Percentiles rank a stretch among this genome's conserved stretches.
Evolutionary conservation across 345 rosid species (phyloP).

Genomic region (Linum lewisii): DNA sequence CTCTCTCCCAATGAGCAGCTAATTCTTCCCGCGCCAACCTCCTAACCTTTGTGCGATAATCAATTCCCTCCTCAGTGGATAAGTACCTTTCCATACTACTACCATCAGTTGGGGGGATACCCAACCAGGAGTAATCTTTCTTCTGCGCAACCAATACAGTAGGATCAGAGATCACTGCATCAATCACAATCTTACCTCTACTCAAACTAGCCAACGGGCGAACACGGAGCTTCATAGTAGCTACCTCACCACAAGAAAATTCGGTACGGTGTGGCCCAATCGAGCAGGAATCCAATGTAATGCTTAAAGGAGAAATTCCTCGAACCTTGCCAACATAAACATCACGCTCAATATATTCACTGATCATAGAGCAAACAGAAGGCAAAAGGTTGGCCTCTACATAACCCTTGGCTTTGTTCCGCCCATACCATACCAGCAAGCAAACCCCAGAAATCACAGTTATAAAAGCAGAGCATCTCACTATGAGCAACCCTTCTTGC

Average conservation of each 20-base stretch:
- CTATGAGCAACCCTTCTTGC: constrained; percentile 67
- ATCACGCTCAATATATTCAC: constrained; percentile 73
- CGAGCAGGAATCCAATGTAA: constrained; percentile 73
- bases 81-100: constrained; percentile 43
- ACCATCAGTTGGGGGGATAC: constrained; percentile 61
- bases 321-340: constrained; percentile 73
- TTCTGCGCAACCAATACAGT: constrained; percentile 64
- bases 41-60: constrained; percentile 74
- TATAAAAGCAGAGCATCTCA: constrained; percentile 64
- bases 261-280: constrained; percentile 72
- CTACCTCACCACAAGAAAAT: constrained; percentile 86
- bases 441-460: constrained; percentile 79
- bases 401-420: constrained; percentile 55
- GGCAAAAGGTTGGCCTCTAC: constrained; percentile 78
- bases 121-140: constrained; percentile 88
- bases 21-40: constrained; percentile 75
- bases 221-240: constrained; percentile 65
- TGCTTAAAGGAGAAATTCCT: constrained; percentile 70
- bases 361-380: constrained; percentile 65
- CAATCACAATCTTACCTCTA: constrained; percentile 79
- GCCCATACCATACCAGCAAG: constrained; percentile 85
- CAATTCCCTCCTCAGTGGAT: constrained; percentile 89
- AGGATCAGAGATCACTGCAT: constrained; percentile 73
- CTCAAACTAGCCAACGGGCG: constrained; percentile 84
- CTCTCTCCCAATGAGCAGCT: constrained; percentile 37